Base-by-base conservation (phyloP, 2,329 filamentous ascomycete species). In the Clathrospora elynae region DNA sequence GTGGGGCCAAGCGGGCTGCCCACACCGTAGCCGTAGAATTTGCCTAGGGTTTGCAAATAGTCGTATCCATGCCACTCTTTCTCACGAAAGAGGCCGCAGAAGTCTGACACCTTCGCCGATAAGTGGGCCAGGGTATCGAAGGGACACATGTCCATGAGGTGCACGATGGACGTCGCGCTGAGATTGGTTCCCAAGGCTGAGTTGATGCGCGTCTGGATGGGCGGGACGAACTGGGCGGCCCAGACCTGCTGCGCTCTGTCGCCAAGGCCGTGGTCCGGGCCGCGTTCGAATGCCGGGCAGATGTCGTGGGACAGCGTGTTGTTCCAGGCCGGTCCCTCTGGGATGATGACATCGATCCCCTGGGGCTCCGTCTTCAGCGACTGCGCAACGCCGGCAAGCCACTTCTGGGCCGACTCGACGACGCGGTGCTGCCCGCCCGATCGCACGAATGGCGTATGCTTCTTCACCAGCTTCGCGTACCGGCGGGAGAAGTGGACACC, bases 141-240 rank as follows among this genome's bases (percentile, higher is more conserved):
- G 0, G 91, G 85, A 61, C 91, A 96, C 47, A 96, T 76, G 59
- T 96, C 90, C 90, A 96, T 96, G 22, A 96, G 66, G 43, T 79
- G 80, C 42, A 90, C 74, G 1, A 84, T 81, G 22, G 92, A 84
- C 1, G 73, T 61, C 9, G 76, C 63, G 2, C 79, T 81, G 28
- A 96, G 67, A 48, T 86, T 82, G 4, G 81, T 84, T 2, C 87
- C 86, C 0, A 96, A 75, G 47, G 85, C 81, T 10, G 72, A 59
- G 62, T 91, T 90, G 26, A 96, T 71, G 6, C 88, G 82, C 2
- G 76, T 68, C n/a, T 79, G 78, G 52, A 96, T 88, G 0, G 81
- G 70, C 0, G 83, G 81, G 1, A 83, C 76, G 63, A 93, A 95
- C 4, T 79, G 74, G 4, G 76, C 71, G 0, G 75, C 74, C 80